Conservation (phyloP, 164 flowering plant genomes). For the Stephania cephalantha region DNA sequence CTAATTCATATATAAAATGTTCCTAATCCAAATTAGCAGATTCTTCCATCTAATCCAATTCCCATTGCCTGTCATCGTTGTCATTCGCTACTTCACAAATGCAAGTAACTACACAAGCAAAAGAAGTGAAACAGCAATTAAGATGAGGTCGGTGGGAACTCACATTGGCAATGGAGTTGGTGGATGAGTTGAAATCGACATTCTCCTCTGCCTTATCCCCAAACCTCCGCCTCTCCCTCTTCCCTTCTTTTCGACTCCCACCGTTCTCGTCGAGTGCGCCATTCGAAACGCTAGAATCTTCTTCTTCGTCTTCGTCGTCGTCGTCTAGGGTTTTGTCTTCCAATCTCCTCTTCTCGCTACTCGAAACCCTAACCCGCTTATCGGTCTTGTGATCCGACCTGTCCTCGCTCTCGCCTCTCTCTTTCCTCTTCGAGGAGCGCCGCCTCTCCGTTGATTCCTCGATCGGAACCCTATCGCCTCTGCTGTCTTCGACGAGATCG, state of each 20-base stretch:
- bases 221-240: conserved; percentile 34
- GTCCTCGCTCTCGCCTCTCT: conserved; percentile 49
- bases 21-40: too few species aligned
- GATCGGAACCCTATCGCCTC: conserved; percentile 17
- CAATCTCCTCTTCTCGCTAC: conserved; percentile 32
- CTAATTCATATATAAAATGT: too few species aligned
- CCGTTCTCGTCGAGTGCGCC: conserved; percentile 8
- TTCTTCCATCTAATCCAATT: background rate
- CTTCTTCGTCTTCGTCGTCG: conserved; percentile 21
- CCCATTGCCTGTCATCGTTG: background rate
- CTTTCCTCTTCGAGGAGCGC: conserved; percentile 55
- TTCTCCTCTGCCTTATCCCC: conserved; percentile 30
- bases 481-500: conserved; percentile 28
- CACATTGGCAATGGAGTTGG: conserved; percentile 38
- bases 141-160: conserved; percentile 21
- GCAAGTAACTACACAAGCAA: background rate
- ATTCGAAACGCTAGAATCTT: conserved; percentile 16
- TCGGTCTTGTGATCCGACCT: conserved; percentile 27
- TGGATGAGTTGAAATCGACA: too few species aligned
- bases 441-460: conserved; percentile 25
- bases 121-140: background rate
- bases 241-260: conserved; percentile 10
- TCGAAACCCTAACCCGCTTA: conserved; percentile 40
- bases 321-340: conserved; percentile 10
- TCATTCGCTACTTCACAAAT: background rate